Percentiles rank a stretch among this genome's conserved stretches.
Conservation (phyloP, 1,284 basidiomycete genomes). For the Leucoagaricus sp. region DNA sequence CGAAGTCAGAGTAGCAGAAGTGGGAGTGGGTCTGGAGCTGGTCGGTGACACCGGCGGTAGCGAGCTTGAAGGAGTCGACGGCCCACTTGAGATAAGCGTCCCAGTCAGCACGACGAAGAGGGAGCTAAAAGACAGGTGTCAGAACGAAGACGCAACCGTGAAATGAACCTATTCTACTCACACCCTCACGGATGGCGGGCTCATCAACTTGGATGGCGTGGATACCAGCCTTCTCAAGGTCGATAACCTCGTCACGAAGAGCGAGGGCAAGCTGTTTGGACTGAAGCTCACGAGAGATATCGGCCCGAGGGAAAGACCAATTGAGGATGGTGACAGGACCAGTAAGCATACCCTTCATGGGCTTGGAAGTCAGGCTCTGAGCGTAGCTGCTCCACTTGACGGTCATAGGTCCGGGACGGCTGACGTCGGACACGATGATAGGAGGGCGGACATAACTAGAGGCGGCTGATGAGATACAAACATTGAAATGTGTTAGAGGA, state of each 20-base stretch:
- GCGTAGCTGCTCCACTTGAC: slow-evolving; percentile 98
- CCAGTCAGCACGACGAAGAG: slow-evolving; percentile 94
- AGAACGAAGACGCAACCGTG: not conserved
- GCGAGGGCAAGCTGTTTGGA: slow-evolving; percentile 98
- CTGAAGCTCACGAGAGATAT: slow-evolving; percentile 95
- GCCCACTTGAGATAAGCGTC: slow-evolving; percentile 95
- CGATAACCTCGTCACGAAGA: slow-evolving; percentile 97
- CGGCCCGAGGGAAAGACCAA: slow-evolving; percentile 99
- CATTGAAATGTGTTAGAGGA: slow-evolving; percentile 17
- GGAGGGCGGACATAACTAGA: slow-evolving; percentile 97
- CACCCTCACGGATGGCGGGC: slow-evolving; percentile 98
- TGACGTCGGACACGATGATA: slow-evolving; percentile 98
- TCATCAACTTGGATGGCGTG: slow-evolving; percentile 99
- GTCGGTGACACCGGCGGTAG: slow-evolving; percentile 92
- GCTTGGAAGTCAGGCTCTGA: slow-evolving; percentile 90
- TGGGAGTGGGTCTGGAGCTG: slow-evolving; percentile 96
- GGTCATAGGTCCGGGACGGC: slow-evolving; percentile 92
- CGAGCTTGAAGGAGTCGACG: slow-evolving; percentile 95
- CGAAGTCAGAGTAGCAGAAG: slow-evolving; percentile 98
- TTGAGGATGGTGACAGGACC: slow-evolving; percentile 98
- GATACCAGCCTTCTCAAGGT: slow-evolving; percentile 98
- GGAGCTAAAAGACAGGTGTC: slow-evolving; percentile 53
- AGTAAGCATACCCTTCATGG: slow-evolving; percentile 99
- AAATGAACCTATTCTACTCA: slow-evolving; percentile 38
- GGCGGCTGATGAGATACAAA: slow-evolving; percentile 28